These are phyloP conservation scores for Neurospora tetraspora DNA, from an alignment of 495 filamentous ascomycete genomes.

Conservation along the genomic window DNA sequence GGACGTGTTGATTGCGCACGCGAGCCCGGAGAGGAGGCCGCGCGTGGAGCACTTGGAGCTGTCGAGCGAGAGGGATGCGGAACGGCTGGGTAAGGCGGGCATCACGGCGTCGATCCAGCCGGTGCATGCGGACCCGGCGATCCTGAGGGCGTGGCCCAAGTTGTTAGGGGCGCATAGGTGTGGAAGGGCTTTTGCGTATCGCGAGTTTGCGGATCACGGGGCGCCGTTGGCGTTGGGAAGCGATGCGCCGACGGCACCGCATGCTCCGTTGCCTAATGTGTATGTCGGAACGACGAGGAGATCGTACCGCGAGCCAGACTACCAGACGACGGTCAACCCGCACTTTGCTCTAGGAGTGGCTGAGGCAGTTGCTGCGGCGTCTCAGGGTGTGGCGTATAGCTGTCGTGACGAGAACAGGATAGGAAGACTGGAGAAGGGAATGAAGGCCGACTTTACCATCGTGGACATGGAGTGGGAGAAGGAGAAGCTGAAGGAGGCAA, in stretches of 20 bases:
- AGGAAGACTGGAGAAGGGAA: slow-evolving; percentile 38
- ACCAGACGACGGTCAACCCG: slow-evolving; percentile 38
- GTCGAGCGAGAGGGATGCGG: slow-evolving; percentile 40
- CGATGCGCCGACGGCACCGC: slow-evolving; percentile 52
- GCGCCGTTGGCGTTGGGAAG: slow-evolving; percentile 48
- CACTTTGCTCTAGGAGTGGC: slow-evolving; percentile 42
- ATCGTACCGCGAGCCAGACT: slow-evolving; percentile 41
- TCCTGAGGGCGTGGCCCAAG: slow-evolving; percentile 48
- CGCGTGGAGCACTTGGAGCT: slow-evolving; percentile 57
- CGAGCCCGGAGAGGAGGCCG: slow-evolving; percentile 37
- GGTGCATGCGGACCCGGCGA: slow-evolving; percentile 53
- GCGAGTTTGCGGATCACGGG: slow-evolving; percentile 45
- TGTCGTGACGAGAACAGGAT: slow-evolving; percentile 45
- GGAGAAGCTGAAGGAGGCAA: slow-evolving; percentile 42
- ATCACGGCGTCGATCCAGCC: slow-evolving; percentile 58
- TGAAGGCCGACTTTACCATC: slow-evolving; percentile 48
- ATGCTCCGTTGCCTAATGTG: slow-evolving; percentile 44
- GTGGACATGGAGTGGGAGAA: slow-evolving; percentile 48
- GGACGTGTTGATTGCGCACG: slow-evolving; percentile 40
- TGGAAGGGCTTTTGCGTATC: slow-evolving; percentile 50
- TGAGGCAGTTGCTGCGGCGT: slow-evolving; percentile 44
- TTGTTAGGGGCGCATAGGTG: slow-evolving; percentile 44
- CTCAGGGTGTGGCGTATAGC: slow-evolving; percentile 48
- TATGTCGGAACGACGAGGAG: slow-evolving; percentile 51
- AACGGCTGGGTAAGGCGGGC: slow-evolving; percentile 40